These are phyloP conservation scores for Monosporascus sp. DNA, from an alignment of 2,329 filamentous ascomycete species.

Conservation along the genomic window DNA sequence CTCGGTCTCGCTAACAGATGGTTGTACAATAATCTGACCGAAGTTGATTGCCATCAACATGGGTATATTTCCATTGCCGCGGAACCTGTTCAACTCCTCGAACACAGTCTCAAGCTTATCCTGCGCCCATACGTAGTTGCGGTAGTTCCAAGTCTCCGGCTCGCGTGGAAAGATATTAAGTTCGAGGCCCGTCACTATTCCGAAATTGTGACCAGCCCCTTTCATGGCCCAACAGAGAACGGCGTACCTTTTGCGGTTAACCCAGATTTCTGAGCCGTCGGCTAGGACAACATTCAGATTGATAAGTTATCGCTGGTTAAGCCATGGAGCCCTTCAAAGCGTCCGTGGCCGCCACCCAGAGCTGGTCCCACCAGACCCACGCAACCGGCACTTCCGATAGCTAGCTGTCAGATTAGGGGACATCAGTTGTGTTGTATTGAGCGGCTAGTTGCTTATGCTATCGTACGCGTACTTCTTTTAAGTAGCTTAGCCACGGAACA, in stretches of 20 bases:
- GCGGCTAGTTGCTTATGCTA: too few relatives aligned
- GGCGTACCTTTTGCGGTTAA: conserved; percentile 1
- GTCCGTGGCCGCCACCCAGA: conserved; percentile 22
- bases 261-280: conserved; percentile 8
- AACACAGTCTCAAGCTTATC: conserved; percentile 18
- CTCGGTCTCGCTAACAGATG: conserved; percentile 6
- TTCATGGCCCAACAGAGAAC: conserved; percentile 11
- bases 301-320: conserved; percentile 12
- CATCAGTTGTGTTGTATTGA: too few relatives aligned
- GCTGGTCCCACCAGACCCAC: conserved; percentile 16
- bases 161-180: conserved; percentile 19
- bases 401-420: not conserved
- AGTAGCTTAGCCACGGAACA: too few relatives aligned
- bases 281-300: conserved; percentile 14
- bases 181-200: conserved; percentile 7
- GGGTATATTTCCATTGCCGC: conserved; percentile 9
- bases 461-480: too few relatives aligned
- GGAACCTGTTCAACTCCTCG: conserved; percentile 14
- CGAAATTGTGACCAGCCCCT: not conserved
- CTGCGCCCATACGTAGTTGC: conserved; percentile 14
- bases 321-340: conserved; percentile 18
- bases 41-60: conserved; percentile 9
- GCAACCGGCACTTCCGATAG: conserved; percentile 16
- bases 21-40: conserved; percentile 8
- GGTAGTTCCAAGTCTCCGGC: conserved; percentile 16